Evolutionary conservation across 2,329 filamentous ascomycete genomes (phyloP).

Genomic region (Alternaria sp.): DNA sequence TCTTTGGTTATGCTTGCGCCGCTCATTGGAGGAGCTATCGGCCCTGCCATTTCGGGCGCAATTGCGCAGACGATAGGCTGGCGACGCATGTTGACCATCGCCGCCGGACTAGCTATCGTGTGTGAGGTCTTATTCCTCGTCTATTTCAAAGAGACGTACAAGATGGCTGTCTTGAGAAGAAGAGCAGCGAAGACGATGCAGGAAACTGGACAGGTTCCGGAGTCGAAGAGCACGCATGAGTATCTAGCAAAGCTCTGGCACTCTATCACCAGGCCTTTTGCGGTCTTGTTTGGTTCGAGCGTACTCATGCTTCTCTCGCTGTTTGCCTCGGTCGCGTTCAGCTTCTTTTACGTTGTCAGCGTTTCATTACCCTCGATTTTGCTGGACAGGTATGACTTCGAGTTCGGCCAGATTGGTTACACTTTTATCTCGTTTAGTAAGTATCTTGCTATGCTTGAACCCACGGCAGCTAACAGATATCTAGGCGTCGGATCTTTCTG

Average conservation of each 20-base stretch:
- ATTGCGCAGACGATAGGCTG: conserved; percentile 64
- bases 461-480: background rate
- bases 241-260: conserved; percentile 40
- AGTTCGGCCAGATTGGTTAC: conserved; percentile 60
- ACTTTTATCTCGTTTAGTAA: conserved; percentile 63
- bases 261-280: conserved; percentile 51
- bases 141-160: conserved; percentile 67
- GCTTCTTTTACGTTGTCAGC: conserved; percentile 56
- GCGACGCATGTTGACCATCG: conserved; percentile 61
- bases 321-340: conserved; percentile 52
- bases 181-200: conserved; percentile 27
- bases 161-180: conserved; percentile 58
- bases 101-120: conserved; percentile 54
- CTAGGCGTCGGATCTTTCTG: conserved; percentile 57
- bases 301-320: conserved; percentile 62
- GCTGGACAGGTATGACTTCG: conserved; percentile 50
- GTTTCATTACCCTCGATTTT: conserved; percentile 55
- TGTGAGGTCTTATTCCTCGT: conserved; percentile 61
- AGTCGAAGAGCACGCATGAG: conserved; percentile 22
- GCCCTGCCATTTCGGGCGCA: conserved; percentile 62
- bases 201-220: conserved; percentile 13
- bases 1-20: conserved; percentile 64
- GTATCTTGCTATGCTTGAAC: conserved; percentile 2
- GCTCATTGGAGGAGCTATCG: conserved; percentile 63
- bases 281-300: conserved; percentile 56